phyloP scores from a whole-genome alignment of 2,329 filamentous ascomycete species.

The Colletotrichum sp. region DNA sequence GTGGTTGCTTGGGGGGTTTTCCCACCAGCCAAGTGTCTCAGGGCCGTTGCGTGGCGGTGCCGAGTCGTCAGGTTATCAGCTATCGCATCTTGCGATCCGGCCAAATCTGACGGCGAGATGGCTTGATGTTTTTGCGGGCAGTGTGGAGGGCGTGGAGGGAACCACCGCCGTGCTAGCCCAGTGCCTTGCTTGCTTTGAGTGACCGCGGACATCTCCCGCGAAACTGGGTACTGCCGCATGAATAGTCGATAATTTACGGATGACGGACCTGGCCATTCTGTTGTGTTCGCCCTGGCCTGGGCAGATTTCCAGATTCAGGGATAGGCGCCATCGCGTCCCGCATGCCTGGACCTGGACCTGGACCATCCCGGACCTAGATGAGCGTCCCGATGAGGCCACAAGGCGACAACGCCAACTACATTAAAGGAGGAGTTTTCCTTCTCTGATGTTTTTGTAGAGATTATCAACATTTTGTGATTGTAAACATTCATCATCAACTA shows the following conservation, averaged over 20 bases:
- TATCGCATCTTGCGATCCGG: conserved; percentile 11
- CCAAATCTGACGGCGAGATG: conserved; percentile 11
- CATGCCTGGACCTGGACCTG: conserved; percentile 12
- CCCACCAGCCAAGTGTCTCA: conserved; percentile 2
- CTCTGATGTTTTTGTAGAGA: background rate
- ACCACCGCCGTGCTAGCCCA: background rate
- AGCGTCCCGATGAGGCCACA: conserved; percentile 26
- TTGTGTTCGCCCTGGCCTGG: conserved; percentile 1
- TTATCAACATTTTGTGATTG: background rate
- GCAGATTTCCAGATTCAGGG: conserved; percentile 7
- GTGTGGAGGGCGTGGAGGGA: background rate
- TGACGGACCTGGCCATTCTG: conserved; percentile 1
- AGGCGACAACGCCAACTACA: conserved; percentile 21
- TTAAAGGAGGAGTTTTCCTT: conserved; percentile 8
- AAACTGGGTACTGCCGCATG: conserved; percentile 1
- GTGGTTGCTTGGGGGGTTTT: background rate
- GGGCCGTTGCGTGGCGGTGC: background rate
- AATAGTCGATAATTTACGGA: background rate
- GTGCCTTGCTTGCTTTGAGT: background rate
- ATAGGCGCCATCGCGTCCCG: conserved; percentile 1
- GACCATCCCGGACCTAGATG: conserved; percentile 13
- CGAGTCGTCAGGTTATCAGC: conserved; percentile 12
- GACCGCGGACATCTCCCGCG: background rate
- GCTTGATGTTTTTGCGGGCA: conserved; percentile 7
- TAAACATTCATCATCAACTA: background rate